Evolutionary conservation across 129 eudicot species (phyloP).

Genomic region (Pseudognaphalium luteoalbum): DNA sequence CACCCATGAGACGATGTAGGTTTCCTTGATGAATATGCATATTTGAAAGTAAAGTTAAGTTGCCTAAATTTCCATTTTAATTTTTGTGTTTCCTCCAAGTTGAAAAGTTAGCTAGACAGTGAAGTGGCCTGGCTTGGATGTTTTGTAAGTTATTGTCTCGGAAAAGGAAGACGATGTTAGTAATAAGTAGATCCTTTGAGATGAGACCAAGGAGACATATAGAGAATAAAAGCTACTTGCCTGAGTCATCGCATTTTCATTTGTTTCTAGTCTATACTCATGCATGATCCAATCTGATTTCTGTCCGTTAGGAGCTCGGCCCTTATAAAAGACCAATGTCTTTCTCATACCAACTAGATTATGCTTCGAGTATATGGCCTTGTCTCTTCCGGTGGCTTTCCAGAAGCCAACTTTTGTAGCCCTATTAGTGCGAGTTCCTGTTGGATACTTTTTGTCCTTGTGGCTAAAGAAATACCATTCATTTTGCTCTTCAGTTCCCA

Average conservation of each 20-base stretch:
- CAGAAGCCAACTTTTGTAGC: constrained; percentile 59
- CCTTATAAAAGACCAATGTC: constrained; percentile 58
- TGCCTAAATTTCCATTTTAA: constrained; percentile 1
- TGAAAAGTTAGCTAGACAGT: neutral
- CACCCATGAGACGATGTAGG: neutral
- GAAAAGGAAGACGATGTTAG: no score
- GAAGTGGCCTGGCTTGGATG: neutral
- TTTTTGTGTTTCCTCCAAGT: neutral
- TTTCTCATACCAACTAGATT: constrained; percentile 58
- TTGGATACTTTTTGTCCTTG: constrained; percentile 47
- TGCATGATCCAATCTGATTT: constrained; percentile 63
- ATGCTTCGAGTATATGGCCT: constrained; percentile 48
- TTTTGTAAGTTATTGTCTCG: no score
- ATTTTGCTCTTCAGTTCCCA: constrained; percentile 58
- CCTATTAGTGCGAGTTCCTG: constrained; percentile 50
- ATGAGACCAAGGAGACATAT: neutral
- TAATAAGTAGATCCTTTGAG: neutral
- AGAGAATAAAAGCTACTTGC: constrained; percentile 23
- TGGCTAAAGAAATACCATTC: constrained; percentile 65
- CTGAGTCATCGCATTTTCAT: constrained; percentile 52
- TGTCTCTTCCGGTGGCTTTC: constrained; percentile 63
- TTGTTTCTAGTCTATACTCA: constrained; percentile 50
- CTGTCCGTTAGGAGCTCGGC: constrained; percentile 55
- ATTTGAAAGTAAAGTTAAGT: neutral
- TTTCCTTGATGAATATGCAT: no score